Base-by-base conservation (phyloP, 768 basidiomycete species). In the Myochromella boudieri region DNA sequence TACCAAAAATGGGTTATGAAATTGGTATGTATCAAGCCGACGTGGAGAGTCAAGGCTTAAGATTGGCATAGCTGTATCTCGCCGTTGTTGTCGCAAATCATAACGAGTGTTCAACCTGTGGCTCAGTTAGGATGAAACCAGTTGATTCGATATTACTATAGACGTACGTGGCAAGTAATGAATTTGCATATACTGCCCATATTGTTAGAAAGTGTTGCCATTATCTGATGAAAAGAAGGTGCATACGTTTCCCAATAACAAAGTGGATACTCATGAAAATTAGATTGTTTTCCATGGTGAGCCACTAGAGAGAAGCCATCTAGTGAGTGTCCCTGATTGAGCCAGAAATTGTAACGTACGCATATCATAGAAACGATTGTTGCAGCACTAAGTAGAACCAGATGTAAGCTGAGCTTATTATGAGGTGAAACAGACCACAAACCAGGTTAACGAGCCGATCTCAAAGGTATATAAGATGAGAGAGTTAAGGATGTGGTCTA, bases 341-440 rank as follows among this genome's bases (percentile, higher is more conserved):
- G 10, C 37, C 14, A 27, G 10, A 29, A 29, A 11, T 24, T 24
- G 15, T 26, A 11, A 64, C 72, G 37, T 53, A 78, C 76, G 42
- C 72, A 77, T 15, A 77, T 63, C 74, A 78, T 71, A 3, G 76
- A 72, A 15, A 74, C 59, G 3, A 75, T 65, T 2, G 76, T 76
- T 11, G 70, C 74, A 12, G 72, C 68, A 36, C 70, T 72, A 42
- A 9, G n/a, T 18, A 24, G 45, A 32, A 32, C 43, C 24, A 7
- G 17, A 38, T 31, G 4, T 18, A 6, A 11, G 31, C 11, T 39
- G 21, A 42, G 12, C 27, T 10, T 22, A 31, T 14, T 39, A 12
- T 8, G 37, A 21, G 14, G 41, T 15, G 6, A 9, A n/a, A 6
- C 7, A 22, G 12, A 22, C 14, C 10, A 42, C 58, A 9, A 24